Evolutionary conservation across 2,329 filamentous ascomycete species (phyloP).

Genomic region (Lecanosticta acicola): DNA sequence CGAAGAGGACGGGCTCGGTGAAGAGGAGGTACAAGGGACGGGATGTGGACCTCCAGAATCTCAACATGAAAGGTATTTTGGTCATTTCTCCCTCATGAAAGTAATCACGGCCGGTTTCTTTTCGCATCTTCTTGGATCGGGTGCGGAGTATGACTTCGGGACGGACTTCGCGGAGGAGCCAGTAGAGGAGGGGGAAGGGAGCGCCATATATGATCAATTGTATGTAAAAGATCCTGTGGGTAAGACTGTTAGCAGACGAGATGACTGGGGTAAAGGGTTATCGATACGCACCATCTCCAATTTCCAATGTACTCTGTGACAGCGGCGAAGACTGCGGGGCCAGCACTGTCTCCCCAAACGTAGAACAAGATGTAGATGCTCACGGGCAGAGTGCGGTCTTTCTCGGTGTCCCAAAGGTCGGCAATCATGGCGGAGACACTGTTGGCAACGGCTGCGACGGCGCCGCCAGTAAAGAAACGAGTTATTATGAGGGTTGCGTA

Average conservation of each 20-base stretch:
- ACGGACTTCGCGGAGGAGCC: constrained; percentile 45
- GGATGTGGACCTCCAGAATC: constrained; percentile 12
- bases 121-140: constrained; percentile 34
- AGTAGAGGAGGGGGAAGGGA: constrained; percentile 36
- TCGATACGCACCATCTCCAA: constrained; percentile 32
- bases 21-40: constrained; percentile 39
- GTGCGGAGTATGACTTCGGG: constrained; percentile 42
- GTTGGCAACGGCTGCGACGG: constrained; percentile 33
- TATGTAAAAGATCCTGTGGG: constrained; percentile 34
- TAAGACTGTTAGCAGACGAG: neutral
- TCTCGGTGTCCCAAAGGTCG: constrained; percentile 35
- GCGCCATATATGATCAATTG: constrained; percentile 42
- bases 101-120: constrained; percentile 23
- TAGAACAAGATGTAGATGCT: constrained; percentile 34
- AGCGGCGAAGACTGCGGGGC: constrained; percentile 34
- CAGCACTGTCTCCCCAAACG: constrained; percentile 32
- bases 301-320: constrained; percentile 28
- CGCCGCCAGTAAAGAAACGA: constrained; percentile 36
- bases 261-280: neutral
- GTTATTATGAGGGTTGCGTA: constrained; percentile 35
- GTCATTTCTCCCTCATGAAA: constrained; percentile 4
- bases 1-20: constrained; percentile 48
- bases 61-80: neutral
- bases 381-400: constrained; percentile 31
- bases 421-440: constrained; percentile 34